phyloP scores from a whole-genome alignment of 1,139 yeast genomes.

The Yamadazyma aaseri region DNA sequence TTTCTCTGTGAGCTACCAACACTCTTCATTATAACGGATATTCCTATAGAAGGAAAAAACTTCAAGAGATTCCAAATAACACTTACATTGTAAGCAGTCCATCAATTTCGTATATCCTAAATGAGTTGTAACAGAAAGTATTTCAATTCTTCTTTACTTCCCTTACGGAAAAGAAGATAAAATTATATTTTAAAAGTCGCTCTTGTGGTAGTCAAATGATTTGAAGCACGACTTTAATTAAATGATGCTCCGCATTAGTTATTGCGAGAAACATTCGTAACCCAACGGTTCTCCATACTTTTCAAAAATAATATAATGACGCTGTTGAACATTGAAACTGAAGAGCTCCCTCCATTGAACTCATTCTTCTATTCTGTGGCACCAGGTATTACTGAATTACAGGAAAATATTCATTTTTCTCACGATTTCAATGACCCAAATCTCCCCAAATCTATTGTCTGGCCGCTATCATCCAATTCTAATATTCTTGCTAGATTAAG shows the following conservation, averaged over 20 bases:
- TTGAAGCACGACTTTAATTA: neutral
- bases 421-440: constrained; percentile 16
- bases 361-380: constrained; percentile 38
- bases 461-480: constrained; percentile 36
- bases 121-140: too few relatives aligned
- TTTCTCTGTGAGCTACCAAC: too few relatives aligned
- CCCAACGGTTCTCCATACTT: neutral
- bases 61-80: too few relatives aligned
- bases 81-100: too few relatives aligned
- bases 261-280: too few relatives aligned
- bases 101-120: too few relatives aligned
- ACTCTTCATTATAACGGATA: too few relatives aligned
- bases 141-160: too few relatives aligned
- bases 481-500: constrained; percentile 20
- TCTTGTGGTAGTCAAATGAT: neutral
- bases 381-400: constrained; percentile 37
- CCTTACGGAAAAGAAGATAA: too few relatives aligned
- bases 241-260: too few relatives aligned
- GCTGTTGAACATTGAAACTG: constrained; percentile 12
- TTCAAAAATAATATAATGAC: constrained; percentile 11
- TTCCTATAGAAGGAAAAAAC: too few relatives aligned
- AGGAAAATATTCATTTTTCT: constrained; percentile 34
- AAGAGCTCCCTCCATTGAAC: constrained; percentile 24
- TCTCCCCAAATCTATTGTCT: constrained; percentile 17
- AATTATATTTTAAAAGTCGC: neutral